Evolutionary conservation across 768 basidiomycete genomes (phyloP).

Genomic region (Pleurotus sapidus): DNA sequence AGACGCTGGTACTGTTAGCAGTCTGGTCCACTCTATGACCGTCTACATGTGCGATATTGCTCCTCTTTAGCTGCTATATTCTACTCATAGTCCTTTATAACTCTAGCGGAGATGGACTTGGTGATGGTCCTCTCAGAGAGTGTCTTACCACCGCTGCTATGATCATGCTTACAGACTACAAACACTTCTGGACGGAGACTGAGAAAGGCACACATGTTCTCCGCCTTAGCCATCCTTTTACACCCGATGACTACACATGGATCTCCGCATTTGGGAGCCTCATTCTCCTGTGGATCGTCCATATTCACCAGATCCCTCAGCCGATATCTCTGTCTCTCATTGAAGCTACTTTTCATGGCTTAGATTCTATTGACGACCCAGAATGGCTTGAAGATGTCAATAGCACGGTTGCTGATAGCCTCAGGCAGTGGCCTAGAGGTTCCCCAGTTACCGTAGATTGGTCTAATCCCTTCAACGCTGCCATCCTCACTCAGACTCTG

Average conservation of each 20-base stretch:
- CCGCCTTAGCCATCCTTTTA: neutral
- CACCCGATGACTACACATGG: neutral
- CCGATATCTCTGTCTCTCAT: neutral
- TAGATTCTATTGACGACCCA: neutral
- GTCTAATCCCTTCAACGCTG: neutral
- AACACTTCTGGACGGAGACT: neutral
- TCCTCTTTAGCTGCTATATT: too few species aligned
- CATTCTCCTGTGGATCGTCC: neutral
- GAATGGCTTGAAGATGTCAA: neutral
- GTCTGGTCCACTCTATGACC: too few species aligned
- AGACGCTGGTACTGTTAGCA: too few species aligned
- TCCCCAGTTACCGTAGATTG: neutral
- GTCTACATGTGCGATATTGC: too few species aligned
- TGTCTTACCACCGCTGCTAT: too few species aligned
- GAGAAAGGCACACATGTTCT: neutral
- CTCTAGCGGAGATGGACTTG: too few species aligned
- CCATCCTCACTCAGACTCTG: neutral
- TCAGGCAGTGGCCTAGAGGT: neutral
- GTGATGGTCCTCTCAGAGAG: too few species aligned
- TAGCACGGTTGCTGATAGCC: neutral
- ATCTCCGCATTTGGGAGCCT: neutral
- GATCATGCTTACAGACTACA: too few species aligned
- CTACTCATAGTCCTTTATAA: too few species aligned
- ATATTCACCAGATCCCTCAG: neutral
- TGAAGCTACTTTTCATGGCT: neutral